Evolutionary conservation across 2,329 filamentous ascomycete genomes (phyloP).

Genomic region (Fusarium mexicanum): DNA sequence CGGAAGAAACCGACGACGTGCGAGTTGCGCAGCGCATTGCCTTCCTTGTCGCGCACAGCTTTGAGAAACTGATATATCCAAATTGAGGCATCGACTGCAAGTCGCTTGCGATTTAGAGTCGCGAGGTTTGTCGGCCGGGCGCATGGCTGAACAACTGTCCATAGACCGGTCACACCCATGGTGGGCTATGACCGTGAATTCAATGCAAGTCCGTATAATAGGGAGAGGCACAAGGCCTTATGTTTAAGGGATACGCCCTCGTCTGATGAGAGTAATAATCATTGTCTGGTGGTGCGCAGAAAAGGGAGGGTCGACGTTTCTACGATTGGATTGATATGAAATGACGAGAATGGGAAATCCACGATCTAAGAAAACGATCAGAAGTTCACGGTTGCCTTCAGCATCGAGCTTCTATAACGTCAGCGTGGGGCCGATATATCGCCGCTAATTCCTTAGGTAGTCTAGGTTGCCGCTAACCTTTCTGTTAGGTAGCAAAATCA

Average conservation of each 20-base stretch:
- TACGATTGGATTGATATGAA: neutral
- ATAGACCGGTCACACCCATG: conserved; percentile 99
- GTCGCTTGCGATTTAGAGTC: conserved; percentile 93
- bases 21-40: conserved; percentile 93
- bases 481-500: conserved; percentile 7
- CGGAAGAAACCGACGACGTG: conserved; percentile 98
- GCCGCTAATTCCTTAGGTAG: conserved; percentile 17
- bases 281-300: conserved; percentile 7
- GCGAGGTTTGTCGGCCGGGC: conserved; percentile 96
- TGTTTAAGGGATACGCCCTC: conserved; percentile 37
- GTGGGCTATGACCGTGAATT: conserved; percentile 28
- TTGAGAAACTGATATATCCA: conserved; percentile 99
- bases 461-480: conserved; percentile 9
- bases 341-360: neutral
- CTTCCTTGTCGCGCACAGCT: conserved; percentile 97
- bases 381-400: conserved; percentile 5
- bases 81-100: conserved; percentile 97
- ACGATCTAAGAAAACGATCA: neutral
- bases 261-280: conserved; percentile 5
- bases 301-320: neutral
- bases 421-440: conserved; percentile 32
- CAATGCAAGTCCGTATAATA: neutral
- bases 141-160: conserved; percentile 95
- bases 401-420: conserved; percentile 32
- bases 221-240: conserved; percentile 9